Evolutionary conservation across 176 grass and related monocot species (phyloP), one percentile per base, ranked within the genome.

Genomic region (Themeda triandra): DNA sequence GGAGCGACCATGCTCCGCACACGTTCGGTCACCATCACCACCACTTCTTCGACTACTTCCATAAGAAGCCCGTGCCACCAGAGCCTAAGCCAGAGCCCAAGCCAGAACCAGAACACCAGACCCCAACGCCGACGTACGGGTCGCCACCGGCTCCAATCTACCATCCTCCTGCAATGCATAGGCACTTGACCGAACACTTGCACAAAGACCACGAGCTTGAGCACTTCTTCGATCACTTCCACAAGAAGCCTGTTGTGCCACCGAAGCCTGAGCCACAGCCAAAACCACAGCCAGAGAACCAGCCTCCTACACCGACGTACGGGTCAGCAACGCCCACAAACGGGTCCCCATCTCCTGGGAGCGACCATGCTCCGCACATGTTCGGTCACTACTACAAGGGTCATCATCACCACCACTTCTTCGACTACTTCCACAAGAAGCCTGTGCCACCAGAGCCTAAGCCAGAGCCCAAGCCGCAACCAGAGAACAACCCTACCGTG

Each of bases 371-470:
- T 35, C 6, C 11, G 14, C 11, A 60, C 5, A 36, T 54, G 11
- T 8, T 35, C 1, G 32, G 36, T 33, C 54, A 77, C 51, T 39
- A 40, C 1, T 35, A 77, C 12, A 60, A 77, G 21, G 64, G 9
- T 21, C 33, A 69, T 1, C 35, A 69, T 7, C 35, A 69, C 67
- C 67, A 70, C 10, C 76, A 42, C 56, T 42, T 78, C 56, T 42
- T 78, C 0, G 76, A 63, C n/a, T 58, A 78, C 56, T 78, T 78
- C 36, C 76, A 78, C 76, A 78, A 78, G 56, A 42, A 63, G 24
- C 54, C 56, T 4, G 2, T 41, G 7, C 75, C 54, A 8, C 51
- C 53, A 17, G 58, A 59, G 33, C 75, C 75, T 0, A 27, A 63
- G n/a, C 76, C 59, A 13, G n/a, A 42, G n/a, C 56, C 35, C 4